Evolutionary conservation across 225 moss, liverwort and hornwort genomes (phyloP).

Genomic region (Sphagnum contortum): DNA sequence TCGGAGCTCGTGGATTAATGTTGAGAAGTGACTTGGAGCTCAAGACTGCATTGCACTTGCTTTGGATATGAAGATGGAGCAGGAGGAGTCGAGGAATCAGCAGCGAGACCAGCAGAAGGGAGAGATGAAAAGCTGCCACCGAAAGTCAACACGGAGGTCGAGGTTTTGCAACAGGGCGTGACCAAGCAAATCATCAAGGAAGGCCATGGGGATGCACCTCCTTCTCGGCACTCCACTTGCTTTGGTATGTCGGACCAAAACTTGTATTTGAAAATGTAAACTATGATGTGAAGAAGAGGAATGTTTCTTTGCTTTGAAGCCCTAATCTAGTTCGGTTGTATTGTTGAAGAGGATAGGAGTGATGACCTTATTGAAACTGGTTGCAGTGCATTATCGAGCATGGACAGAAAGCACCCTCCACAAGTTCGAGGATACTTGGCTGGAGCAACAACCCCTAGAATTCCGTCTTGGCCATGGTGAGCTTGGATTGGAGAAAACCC

Average conservation of each 20-base stretch:
- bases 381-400: slow-evolving; percentile 83
- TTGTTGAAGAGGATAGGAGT: too few species aligned
- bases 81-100: slow-evolving; percentile 4
- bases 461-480: slow-evolving; percentile 85
- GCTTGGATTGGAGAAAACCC: slow-evolving; percentile 51
- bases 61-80: background rate
- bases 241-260: slow-evolving; percentile 45
- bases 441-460: slow-evolving; percentile 72
- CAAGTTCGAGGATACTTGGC: slow-evolving; percentile 96
- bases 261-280: too few species aligned
- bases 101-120: slow-evolving; percentile 15
- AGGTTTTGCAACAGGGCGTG: slow-evolving; percentile 54
- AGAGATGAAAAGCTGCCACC: slow-evolving; percentile 62
- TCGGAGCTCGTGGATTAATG: too few species aligned
- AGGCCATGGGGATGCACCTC: slow-evolving; percentile 57
- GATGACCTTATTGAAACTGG: too few species aligned
- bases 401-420: slow-evolving; percentile 69
- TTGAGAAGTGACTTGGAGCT: too few species aligned
- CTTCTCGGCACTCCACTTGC: slow-evolving; percentile 85
- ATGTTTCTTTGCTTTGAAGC: too few species aligned
- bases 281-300: too few species aligned
- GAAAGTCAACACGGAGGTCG: slow-evolving; percentile 47
- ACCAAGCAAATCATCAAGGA: slow-evolving; percentile 77
- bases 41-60: too few species aligned
- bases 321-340: too few species aligned